phyloP scores from a whole-genome alignment of 768 basidiomycete genomes.

The Russula olivacea region DNA sequence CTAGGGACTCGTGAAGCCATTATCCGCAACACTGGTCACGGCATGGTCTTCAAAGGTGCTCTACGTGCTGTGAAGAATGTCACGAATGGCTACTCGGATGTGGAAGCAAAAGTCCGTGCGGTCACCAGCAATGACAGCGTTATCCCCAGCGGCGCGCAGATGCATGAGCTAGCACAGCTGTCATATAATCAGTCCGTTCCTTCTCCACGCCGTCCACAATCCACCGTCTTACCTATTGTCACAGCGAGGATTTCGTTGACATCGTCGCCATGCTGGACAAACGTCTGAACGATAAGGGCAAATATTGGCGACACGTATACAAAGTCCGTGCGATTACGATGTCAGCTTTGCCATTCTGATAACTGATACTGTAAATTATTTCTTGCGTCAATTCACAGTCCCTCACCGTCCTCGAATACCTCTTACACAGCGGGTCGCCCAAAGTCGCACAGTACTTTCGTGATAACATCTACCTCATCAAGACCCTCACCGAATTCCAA shows the following conservation, averaged over 20 bases:
- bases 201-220: background rate
- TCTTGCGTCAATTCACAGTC: slow-evolving; percentile 44
- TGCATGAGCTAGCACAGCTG: slow-evolving; percentile 95
- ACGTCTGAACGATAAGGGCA: slow-evolving; percentile 94
- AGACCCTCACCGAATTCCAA: slow-evolving; percentile 97
- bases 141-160: slow-evolving; percentile 92
- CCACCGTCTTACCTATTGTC: slow-evolving; percentile 27
- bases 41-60: slow-evolving; percentile 46
- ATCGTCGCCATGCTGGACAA: slow-evolving; percentile 99
- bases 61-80: slow-evolving; percentile 87
- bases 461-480: slow-evolving; percentile 93
- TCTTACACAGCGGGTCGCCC: slow-evolving; percentile 89
- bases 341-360: background rate
- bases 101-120: slow-evolving; percentile 90
- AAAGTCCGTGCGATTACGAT: slow-evolving; percentile 49
- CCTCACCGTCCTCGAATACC: slow-evolving; percentile 86
- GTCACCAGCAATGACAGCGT: slow-evolving; percentile 94
- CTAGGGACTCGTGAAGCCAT: background rate
- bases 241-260: slow-evolving; percentile 86
- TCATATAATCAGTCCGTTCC: slow-evolving; percentile 83
- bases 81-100: slow-evolving; percentile 90
- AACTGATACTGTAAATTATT: background rate
- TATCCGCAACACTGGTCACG: background rate
- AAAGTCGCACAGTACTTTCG: slow-evolving; percentile 96
- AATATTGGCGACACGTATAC: slow-evolving; percentile 99